Evolutionary conservation across 768 basidiomycete genomes (phyloP), one percentile per base, ranked within the genome.

Genomic region (Lentinula raphanica): DNA sequence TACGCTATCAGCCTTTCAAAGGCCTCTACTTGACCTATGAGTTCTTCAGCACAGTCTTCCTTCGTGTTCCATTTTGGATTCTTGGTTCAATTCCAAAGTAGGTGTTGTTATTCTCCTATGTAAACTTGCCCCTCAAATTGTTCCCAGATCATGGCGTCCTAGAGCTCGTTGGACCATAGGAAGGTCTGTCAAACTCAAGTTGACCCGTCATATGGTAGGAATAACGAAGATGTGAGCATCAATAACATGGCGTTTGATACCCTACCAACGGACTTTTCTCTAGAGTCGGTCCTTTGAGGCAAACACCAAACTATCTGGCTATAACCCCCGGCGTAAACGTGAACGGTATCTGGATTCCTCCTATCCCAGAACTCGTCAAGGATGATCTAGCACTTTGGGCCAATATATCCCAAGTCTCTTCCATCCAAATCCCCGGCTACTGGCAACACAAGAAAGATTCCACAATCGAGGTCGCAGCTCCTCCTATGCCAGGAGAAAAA

Each of bases 381-480:
- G 82, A 77, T 12, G 72, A 77, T 39, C 67, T 85, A 55, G 66
- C 73, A 49, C 60, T 60, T 8, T 80, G 72, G 72, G 77, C 76
- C 21, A 61, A 67, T 1, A 66, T 68, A 21, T 72, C 80, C 12
- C 65, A 69, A 4, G 76, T 82, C 21, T 58, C 69, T 3, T 69
- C 79, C 0, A 66, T 73, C 45, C 73, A 72, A 35, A 72, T 86
- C 38, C 80, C 84, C 13, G 84, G 82, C 6, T 86, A 85, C 63
- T 84, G 83, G 83, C 68, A 74, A 21, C 74, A 79, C 67, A 79
- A 77, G 64, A 67, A 70, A 28, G 76, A 74, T 1, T 61, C 65
- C 3, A 64, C 67, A 13, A 72, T 74, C 49, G 58, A 67, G 25
- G 61, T 74, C 48, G 76, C 73, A 36, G 68, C 72, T 23, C 59